Conservation (phyloP, 352 stramenopile genomes). For the Phytophthora hybrid region DNA sequence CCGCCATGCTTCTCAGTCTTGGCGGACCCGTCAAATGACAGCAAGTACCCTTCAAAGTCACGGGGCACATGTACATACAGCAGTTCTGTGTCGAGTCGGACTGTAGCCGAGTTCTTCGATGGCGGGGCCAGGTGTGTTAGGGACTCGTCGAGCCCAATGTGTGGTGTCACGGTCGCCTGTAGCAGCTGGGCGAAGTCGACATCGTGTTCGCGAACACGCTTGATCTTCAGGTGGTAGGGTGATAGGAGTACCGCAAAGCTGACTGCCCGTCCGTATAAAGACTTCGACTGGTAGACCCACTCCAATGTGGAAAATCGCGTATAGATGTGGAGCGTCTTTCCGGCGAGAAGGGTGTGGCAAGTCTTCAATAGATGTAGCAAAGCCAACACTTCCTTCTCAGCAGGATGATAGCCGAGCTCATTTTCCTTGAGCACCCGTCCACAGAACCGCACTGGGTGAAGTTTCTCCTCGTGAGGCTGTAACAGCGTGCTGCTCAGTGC, state of each 20-base stretch:
- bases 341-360: background rate
- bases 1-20: background rate
- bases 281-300: conserved; percentile 2
- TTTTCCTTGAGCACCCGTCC: conserved; percentile 6
- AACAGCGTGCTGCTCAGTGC: background rate
- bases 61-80: background rate
- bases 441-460: background rate
- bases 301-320: conserved; percentile 1
- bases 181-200: too few species aligned
- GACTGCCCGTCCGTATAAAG: background rate
- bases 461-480: background rate
- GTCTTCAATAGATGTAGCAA: background rate
- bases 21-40: background rate
- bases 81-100: too few species aligned
- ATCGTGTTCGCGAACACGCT: too few species aligned
- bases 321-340: background rate
- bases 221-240: too few species aligned
- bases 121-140: too few species aligned
- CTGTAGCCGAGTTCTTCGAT: too few species aligned
- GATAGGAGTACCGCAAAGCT: too few species aligned
- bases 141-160: too few species aligned
- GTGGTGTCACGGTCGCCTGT: too few species aligned
- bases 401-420: background rate
- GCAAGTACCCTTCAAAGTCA: background rate
- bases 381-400: conserved; percentile 11